Conservation (phyloP, 495 filamentous ascomycete genomes). For the Tuber brumale region DNA sequence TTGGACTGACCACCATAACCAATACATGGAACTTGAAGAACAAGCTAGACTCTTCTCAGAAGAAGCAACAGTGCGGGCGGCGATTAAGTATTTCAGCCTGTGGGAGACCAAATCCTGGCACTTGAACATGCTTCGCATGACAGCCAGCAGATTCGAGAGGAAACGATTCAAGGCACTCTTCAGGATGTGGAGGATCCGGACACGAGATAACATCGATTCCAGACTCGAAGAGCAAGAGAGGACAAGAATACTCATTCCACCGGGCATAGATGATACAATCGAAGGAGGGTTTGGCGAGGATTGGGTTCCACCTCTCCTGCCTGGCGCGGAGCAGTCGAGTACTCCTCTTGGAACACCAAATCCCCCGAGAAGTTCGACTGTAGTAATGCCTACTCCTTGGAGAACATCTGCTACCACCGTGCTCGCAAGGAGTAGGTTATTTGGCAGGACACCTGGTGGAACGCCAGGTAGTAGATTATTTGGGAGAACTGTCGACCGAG, state of each 20-base stretch:
- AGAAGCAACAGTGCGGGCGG: slow-evolving; percentile 17
- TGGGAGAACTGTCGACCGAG: neutral
- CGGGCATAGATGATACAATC: slow-evolving; percentile 25
- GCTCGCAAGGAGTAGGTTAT: slow-evolving; percentile 15
- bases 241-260: slow-evolving; percentile 7
- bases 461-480: slow-evolving; percentile 1
- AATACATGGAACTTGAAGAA: slow-evolving; percentile 12
- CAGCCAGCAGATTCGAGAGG: slow-evolving; percentile 14
- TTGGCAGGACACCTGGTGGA: slow-evolving; percentile 16
- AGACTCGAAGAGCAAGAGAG: slow-evolving; percentile 16
- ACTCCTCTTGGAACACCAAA: slow-evolving; percentile 15
- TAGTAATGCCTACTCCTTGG: slow-evolving; percentile 17
- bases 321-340: neutral
- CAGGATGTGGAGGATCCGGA: slow-evolving; percentile 21
- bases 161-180: slow-evolving; percentile 24
- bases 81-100: slow-evolving; percentile 23
- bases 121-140: slow-evolving; percentile 23
- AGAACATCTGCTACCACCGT: slow-evolving; percentile 7
- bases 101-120: slow-evolving; percentile 30
- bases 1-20: slow-evolving; percentile 19
- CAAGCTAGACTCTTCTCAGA: slow-evolving; percentile 11
- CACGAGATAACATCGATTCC: slow-evolving; percentile 5
- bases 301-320: slow-evolving; percentile 19
- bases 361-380: neutral
- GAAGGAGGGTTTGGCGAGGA: slow-evolving; percentile 21